Evolutionary conservation across 352 stramenopile species (phyloP).

Genomic region (Globisporangium nagaii): DNA sequence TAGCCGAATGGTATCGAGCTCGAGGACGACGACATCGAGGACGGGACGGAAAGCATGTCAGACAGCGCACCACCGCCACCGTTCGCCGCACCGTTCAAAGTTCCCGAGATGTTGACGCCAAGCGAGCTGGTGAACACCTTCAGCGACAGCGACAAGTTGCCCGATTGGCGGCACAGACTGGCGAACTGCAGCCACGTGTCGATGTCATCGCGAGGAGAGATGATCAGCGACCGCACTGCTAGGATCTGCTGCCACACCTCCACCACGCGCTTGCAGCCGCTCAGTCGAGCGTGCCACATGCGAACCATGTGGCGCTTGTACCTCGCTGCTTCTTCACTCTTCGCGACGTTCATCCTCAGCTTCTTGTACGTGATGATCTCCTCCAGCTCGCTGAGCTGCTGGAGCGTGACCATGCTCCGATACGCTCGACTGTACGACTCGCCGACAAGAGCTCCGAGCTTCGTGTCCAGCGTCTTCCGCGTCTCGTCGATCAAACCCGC

Average conservation of each 20-base stretch:
- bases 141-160: constrained; percentile 78
- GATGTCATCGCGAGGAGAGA: constrained; percentile 84
- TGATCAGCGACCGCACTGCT: constrained; percentile 88
- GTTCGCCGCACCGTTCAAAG: constrained; percentile 10
- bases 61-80: constrained; percentile 15
- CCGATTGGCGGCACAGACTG: constrained; percentile 87
- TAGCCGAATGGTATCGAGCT: constrained; percentile 46
- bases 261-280: constrained; percentile 89
- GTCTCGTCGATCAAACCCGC: constrained; percentile 92
- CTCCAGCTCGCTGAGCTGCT: constrained; percentile 96
- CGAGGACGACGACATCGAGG: constrained; percentile 46
- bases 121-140: constrained; percentile 85
- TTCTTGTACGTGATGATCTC: constrained; percentile 97
- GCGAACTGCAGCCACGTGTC: constrained; percentile 92
- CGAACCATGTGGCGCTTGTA: constrained; percentile 81
- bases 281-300: constrained; percentile 83
- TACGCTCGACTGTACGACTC: constrained; percentile 98
- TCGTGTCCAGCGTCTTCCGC: constrained; percentile 90
- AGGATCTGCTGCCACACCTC: constrained; percentile 93
- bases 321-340: constrained; percentile 62
- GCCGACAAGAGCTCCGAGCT: constrained; percentile 93
- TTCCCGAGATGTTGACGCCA: constrained; percentile 37
- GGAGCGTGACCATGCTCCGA: constrained; percentile 94
- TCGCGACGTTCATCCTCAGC: constrained; percentile 56
- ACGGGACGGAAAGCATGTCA: constrained; percentile 47